These are phyloP conservation scores for Coemansia umbellata DNA, from an alignment of 192 early-diverging fungal genomes.

Conservation along the genomic window DNA sequence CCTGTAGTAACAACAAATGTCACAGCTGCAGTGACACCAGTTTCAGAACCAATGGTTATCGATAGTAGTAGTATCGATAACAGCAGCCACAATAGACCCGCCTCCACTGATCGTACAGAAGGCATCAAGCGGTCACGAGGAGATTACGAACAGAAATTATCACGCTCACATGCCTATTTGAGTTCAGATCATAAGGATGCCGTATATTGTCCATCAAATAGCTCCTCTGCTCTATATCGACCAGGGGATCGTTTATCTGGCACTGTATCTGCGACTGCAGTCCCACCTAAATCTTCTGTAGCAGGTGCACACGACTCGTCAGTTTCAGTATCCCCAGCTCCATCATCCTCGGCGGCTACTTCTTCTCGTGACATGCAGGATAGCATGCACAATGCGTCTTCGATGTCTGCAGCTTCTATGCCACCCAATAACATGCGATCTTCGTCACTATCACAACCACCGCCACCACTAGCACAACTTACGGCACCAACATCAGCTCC, in stretches of 20 bases:
- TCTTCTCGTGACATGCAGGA: slow-evolving; percentile 1
- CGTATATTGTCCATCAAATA: too few species aligned
- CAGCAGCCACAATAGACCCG: slow-evolving; percentile 3
- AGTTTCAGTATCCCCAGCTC: slow-evolving; percentile 15
- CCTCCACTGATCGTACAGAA: slow-evolving; percentile 6
- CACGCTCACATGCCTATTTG: not conserved
- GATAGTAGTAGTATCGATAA: slow-evolving; percentile 1
- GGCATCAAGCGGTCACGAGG: slow-evolving; percentile 17
- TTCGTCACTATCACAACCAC: too few species aligned
- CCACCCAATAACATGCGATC: too few species aligned
- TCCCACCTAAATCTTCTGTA: not conserved
- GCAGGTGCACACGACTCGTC: slow-evolving; percentile 2
- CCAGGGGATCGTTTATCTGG: too few species aligned
- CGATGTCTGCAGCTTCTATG: not conserved
- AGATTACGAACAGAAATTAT: slow-evolving; percentile 1
- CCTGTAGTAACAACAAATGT: not conserved
- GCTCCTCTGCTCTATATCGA: too few species aligned
- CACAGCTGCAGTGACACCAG: not conserved
- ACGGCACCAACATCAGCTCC: not conserved
- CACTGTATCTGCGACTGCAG: too few species aligned
- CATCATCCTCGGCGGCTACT: slow-evolving; percentile 1
- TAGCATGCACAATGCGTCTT: not conserved
- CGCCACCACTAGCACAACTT: too few species aligned
- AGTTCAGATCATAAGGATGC: not conserved
- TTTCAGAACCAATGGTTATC: not conserved